Base-by-base conservation (phyloP, 208 protist species). In the Leptomonas seymouri region DNA sequence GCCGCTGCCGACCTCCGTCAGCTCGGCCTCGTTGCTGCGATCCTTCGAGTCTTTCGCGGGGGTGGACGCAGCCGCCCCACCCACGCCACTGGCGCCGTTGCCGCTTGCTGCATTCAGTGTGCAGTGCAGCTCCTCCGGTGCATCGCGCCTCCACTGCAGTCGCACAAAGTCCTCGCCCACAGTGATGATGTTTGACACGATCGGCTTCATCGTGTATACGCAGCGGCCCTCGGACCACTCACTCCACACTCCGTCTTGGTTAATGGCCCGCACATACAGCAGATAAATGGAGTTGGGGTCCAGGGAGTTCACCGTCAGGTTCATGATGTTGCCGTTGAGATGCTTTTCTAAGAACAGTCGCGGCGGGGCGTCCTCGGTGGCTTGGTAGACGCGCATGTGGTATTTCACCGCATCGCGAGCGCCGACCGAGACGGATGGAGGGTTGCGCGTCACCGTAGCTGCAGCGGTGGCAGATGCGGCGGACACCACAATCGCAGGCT, bases 81-180 rank as follows among this genome's bases (percentile, higher is more conserved):
- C 9, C 34, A 9, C 34, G 9, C 31, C n/a, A 5, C 9, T 21
- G n/a, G 23, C 55, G 21, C 39, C 34, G 44, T 31, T 39, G 14
- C 30, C 51, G 42, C 8, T 54, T n/a, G 28, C 56, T 1, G 61
- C 46, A 25, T 39, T 58, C 7, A 67, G 57, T 6, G 67, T 67
- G 58, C 78, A 51, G 46, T 80, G 75, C 46, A 94, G 12, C 75
- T 86, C 82, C 74, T 92, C 84, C 5, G 90, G 90, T 12, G 81
- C 83, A 3, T 82, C 74, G 46, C 90, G 86, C 30, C 63, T 48
- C 93, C 93, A 97, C 54, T 56, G 54, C 25, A 96, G 31, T 20
- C 86, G 88, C 48, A 96, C 73, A 72, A 90, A 97, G 64, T 93
- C 87, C 71, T 97, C 93, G 12, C 93, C 93, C 27, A 94, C 83